Base-by-base conservation (phyloP, 495 filamentous ascomycete genomes). In the Tuber indicum region DNA sequence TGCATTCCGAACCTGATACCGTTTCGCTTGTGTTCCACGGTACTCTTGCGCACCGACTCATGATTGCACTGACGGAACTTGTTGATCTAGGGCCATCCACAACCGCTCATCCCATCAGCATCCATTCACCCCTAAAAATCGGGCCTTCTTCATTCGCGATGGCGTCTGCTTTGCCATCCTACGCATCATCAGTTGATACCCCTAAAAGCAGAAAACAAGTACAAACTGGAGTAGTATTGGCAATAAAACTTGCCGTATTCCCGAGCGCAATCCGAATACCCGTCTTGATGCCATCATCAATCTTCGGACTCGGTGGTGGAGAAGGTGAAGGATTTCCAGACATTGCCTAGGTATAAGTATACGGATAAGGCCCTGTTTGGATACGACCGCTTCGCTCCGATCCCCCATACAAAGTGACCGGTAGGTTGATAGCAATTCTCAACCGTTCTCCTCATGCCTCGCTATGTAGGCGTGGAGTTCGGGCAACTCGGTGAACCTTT, bases 141-240 rank as follows among this genome's bases (percentile, higher is more conserved):
- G 36, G 84, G 96, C 94, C 94, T 89, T 98, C 96, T 86, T 99
- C 96, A 86, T 99, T 98, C 76, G 96, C 96, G 85, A 99, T 98
- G 81, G 98, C 95, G 84, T 97, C 94, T 77, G 94, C 91, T 86
- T 95, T 97, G 85, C 94, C 94, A 81, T 98, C 96, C 87, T 91
- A 81, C 78, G 82, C 32, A 49, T 26, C 72, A 17, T 66, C 23
- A 76, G 21, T 23, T 39, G 73, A 70, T 7, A 7, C 45, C 58
- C 76, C 47, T 12, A 66, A 71, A 8, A 73, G 45, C 21, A 3
- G 71, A 14, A 69, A 26, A 36, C 6, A 32, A 26, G 17, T 32
- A 80, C 77, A 49, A 80, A 80, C 78, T 66, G 77, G 78, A 74
- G 73, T 71, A 23, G 94, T 93, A 83, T 90, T 91, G 80, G 94